Conservation (phyloP, 2,329 filamentous ascomycete genomes). For the Nothopassalora personata region DNA sequence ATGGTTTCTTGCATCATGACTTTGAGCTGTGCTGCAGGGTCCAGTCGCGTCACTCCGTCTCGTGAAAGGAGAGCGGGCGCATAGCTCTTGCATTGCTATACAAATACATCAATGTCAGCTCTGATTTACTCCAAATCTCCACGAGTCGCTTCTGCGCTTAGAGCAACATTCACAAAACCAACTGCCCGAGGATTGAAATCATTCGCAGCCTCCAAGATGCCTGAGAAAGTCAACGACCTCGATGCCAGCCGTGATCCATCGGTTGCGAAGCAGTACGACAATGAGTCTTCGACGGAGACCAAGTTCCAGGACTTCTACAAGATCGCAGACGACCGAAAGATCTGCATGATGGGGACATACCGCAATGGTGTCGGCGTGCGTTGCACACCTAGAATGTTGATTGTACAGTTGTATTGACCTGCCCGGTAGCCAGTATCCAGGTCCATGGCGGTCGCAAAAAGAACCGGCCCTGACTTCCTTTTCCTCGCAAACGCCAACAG, state of each 20-base stretch:
- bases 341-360: slow-evolving; percentile 41
- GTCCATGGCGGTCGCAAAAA: slow-evolving; percentile 51
- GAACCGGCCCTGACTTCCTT: slow-evolving; percentile 49
- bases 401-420: not conserved
- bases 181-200: slow-evolving; percentile 10
- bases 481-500: slow-evolving; percentile 47
- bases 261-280: slow-evolving; percentile 47
- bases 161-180: not conserved
- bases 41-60: not conserved
- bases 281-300: slow-evolving; percentile 38
- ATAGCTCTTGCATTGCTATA: not conserved
- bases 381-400: not conserved
- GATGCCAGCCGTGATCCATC: slow-evolving; percentile 43
- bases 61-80: not conserved
- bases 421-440: slow-evolving; percentile 37
- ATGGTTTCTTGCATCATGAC: slow-evolving; percentile 2
- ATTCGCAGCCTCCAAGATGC: slow-evolving; percentile 37
- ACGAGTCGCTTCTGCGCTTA: not conserved
- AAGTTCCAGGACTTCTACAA: slow-evolving; percentile 47
- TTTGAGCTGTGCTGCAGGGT: slow-evolving; percentile 1
- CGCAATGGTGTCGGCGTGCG: slow-evolving; percentile 36
- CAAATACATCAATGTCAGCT: not conserved
- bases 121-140: not conserved
- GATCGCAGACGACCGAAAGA: slow-evolving; percentile 43
- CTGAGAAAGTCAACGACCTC: slow-evolving; percentile 39